Evolutionary conservation across 1,284 basidiomycete species (phyloP).

Genomic region (Cutaneotrichosporon cutaneum): DNA sequence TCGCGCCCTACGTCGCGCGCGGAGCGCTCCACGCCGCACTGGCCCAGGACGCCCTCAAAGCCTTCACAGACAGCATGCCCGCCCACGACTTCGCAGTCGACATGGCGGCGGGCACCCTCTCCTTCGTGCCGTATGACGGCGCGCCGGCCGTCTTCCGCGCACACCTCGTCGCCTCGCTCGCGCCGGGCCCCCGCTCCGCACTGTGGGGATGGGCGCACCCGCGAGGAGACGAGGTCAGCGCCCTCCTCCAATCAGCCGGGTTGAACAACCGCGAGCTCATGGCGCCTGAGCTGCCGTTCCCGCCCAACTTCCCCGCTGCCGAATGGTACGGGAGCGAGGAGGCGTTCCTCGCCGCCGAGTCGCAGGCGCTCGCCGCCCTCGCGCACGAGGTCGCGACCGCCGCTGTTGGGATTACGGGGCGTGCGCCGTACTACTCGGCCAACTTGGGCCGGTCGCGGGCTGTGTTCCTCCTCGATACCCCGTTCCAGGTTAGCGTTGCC

Average conservation of each 20-base stretch:
- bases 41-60: background rate
- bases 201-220: constrained; percentile 14
- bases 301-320: no score
- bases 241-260: background rate
- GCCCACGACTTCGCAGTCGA: background rate
- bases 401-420: background rate
- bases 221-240: constrained; percentile 1
- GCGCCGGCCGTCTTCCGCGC: background rate
- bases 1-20: background rate
- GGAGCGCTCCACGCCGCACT: background rate
- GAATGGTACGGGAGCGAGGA: no score
- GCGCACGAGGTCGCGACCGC: constrained; percentile 13
- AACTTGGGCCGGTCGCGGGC: background rate
- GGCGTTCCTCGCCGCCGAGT: no score
- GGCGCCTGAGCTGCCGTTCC: no score
- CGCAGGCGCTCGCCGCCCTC: background rate
- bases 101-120: constrained; percentile 1
- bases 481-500: no score
- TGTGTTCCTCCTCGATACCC: background rate
- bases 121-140: background rate
- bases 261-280: no score
- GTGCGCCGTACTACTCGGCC: constrained; percentile 1
- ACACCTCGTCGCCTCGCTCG: constrained; percentile 8
- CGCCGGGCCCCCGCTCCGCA: background rate
- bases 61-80: background rate